Conservation (phyloP, 192 early-diverging fungal genomes). For the Phycomyces nitens region DNA sequence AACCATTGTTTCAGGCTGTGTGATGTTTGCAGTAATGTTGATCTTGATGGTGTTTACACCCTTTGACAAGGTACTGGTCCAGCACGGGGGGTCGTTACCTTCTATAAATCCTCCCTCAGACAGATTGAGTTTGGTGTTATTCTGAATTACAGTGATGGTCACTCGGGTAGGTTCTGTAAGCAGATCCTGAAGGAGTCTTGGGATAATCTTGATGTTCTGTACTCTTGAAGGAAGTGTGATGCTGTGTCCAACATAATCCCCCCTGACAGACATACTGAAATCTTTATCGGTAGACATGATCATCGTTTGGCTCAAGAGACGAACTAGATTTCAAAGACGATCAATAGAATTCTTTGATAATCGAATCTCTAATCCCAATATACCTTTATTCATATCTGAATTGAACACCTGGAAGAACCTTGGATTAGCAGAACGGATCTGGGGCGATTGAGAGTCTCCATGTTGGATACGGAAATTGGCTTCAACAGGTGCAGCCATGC, state of each 20-base stretch:
- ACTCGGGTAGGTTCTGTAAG: slow-evolving; percentile 9
- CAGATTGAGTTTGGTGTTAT: slow-evolving; percentile 10
- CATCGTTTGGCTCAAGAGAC: not conserved
- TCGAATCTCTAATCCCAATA: too few species aligned
- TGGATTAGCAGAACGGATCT: slow-evolving; percentile 15
- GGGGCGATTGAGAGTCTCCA: slow-evolving; percentile 13
- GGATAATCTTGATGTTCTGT: slow-evolving; percentile 11
- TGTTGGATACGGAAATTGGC: not conserved
- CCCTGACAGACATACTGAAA: slow-evolving; percentile 3
- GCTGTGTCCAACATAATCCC: slow-evolving; percentile 22
- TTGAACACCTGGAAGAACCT: not conserved
- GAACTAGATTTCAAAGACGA: not conserved
- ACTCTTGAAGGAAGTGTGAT: slow-evolving; percentile 13
- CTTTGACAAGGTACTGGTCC: not conserved
- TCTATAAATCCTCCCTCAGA: not conserved
- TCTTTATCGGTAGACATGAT: not conserved
- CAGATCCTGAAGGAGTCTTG: slow-evolving; percentile 6
- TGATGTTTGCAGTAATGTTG: slow-evolving; percentile 16
- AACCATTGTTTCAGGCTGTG: slow-evolving; percentile 4
- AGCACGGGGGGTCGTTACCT: slow-evolving; percentile 6
- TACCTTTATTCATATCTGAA: not conserved
- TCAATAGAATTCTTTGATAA: too few species aligned
- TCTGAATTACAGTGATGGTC: slow-evolving; percentile 6
- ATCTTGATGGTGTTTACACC: slow-evolving; percentile 18
- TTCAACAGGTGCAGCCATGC: not conserved